A percentile compares a stretch with the other conserved stretches of the same genome.
Evolutionary conservation across 768 basidiomycete species (phyloP).

Genomic region (Grammothele lineata): DNA sequence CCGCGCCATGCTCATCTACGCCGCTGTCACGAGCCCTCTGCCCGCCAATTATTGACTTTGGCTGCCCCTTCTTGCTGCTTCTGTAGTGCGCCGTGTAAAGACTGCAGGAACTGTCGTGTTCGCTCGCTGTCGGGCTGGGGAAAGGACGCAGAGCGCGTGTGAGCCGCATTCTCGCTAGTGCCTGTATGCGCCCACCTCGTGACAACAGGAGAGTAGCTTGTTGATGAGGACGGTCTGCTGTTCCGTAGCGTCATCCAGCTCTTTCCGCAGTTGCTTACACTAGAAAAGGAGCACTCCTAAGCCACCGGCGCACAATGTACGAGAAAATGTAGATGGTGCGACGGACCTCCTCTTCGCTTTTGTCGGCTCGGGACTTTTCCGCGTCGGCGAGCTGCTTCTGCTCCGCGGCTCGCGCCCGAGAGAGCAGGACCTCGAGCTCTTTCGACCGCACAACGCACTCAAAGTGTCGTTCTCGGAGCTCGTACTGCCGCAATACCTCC

Average conservation of each 20-base stretch:
- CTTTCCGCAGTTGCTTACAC: constrained; percentile 67
- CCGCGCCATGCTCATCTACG: constrained; percentile 4
- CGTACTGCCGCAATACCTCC: constrained; percentile 82
- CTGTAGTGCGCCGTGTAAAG: constrained; percentile 11
- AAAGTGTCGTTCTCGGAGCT: constrained; percentile 87
- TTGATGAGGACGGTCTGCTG: constrained; percentile 79
- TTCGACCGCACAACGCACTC: constrained; percentile 91
- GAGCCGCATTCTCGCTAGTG: too few relatives aligned
- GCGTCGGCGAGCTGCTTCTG: constrained; percentile 79
- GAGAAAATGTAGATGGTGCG: neutral
- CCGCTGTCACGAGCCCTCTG: constrained; percentile 15
- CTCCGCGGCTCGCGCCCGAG: constrained; percentile 83
- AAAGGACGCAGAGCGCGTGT: constrained; percentile 9
- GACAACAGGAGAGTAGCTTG: constrained; percentile 80
- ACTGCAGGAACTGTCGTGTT: constrained; percentile 52
- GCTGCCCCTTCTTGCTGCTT: constrained; percentile 3
- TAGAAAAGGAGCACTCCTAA: constrained; percentile 24
- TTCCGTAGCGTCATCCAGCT: constrained; percentile 76
- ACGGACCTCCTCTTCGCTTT: constrained; percentile 70
- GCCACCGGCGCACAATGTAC: neutral
- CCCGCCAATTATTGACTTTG: constrained; percentile 12
- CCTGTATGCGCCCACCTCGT: constrained; percentile 71
- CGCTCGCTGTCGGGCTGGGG: constrained; percentile 78
- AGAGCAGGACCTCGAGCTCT: constrained; percentile 83
- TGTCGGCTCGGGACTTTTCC: constrained; percentile 65